Base-by-base conservation (phyloP, 2,329 filamentous ascomycete species). In the Diaporthe eres region DNA sequence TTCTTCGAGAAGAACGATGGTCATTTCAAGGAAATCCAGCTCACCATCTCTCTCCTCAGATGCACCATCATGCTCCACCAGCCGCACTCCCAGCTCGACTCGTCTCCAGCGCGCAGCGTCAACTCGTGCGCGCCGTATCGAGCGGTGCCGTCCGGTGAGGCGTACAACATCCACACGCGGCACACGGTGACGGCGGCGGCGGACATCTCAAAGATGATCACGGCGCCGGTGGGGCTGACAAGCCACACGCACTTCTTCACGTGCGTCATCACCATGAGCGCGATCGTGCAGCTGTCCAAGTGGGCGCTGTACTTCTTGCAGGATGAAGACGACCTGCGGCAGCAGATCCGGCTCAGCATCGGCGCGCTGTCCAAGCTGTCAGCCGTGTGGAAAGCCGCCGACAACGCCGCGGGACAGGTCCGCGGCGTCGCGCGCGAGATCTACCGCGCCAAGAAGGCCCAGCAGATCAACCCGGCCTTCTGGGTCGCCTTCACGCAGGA, bases 231-330 rank as follows among this genome's bases (percentile, higher is more conserved):
- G 6, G 90, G 92, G 0, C 86, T 96, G 2, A 88, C 93, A 6
- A 91, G 91, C 44, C 95, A 98, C 84, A 95, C 92, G 0, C 94
- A 95, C 75, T 96, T 96, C 84, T 95, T 97, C 85, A 94, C 93
- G 47, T 97, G 94, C 81, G 92, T 94, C 53, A 87, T 97, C 68
- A 94, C 94, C 1, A 87, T 96, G 72, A 94, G 93, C 25, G 94
- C 94, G 9, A 94, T 96, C 79, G 93, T 96, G 5, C 94, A 97
- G 80, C 88, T 97, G 34, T 94, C 93, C 74, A 94, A 94, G 77
- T 98, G 95, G 91, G 92, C 87, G 72, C 86, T 92, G 28, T 90
- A 90, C 81, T 90, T 90, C 72, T 87, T 92, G 63, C 88, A 88
- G 77, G 89, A 91, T 79, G 92, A 92, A 80, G 92, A 92, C 77